These are phyloP conservation scores for Paecilomyces dactylethromorphus DNA, from an alignment of 2,329 filamentous ascomycete genomes.

Conservation along the genomic window DNA sequence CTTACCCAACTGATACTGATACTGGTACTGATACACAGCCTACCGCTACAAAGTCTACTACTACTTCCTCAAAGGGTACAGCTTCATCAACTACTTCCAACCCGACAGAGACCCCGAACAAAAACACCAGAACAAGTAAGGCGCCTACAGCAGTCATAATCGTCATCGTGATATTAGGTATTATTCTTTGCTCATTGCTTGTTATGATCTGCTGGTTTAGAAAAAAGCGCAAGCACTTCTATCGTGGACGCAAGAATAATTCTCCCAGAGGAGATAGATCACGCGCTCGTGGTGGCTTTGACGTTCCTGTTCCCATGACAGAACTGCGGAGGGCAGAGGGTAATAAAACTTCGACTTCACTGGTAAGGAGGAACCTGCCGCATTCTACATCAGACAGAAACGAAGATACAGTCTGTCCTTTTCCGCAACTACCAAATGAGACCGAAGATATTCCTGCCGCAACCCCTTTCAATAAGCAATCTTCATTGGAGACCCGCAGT, in stretches of 20 bases:
- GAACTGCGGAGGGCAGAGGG: neutral
- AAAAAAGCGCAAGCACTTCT: neutral
- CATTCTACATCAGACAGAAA: neutral
- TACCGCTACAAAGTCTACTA: neutral
- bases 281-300: neutral
- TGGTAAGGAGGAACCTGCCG: neutral
- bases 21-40: neutral
- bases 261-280: neutral
- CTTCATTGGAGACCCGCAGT: neutral
- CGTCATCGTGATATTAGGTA: neutral
- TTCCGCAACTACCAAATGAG: neutral
- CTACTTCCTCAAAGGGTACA: neutral
- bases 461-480: neutral
- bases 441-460: neutral
- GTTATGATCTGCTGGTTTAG: neutral
- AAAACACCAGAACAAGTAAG: neutral
- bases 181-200: neutral
- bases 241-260: neutral
- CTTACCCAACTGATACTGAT: neutral
- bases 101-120: neutral
- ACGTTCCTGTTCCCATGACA: neutral
- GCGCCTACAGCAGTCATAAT: neutral
- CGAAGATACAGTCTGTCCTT: neutral
- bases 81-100: neutral
- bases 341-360: neutral